phyloP scores from a whole-genome alignment of 2,329 filamentous ascomycete species.

The Scolecobasidium constrictum region DNA sequence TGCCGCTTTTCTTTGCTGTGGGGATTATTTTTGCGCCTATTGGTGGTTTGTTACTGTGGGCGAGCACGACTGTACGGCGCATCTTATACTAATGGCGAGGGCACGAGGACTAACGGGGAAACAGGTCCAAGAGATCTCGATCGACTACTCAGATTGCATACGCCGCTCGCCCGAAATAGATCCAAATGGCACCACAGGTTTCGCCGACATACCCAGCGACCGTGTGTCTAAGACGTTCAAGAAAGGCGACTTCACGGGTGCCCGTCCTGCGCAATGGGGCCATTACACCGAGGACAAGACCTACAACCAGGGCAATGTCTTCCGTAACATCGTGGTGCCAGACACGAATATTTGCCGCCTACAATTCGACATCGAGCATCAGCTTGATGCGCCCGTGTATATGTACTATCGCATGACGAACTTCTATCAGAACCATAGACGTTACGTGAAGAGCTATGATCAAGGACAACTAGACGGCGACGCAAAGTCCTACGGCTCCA shows the following conservation, averaged over 20 bases:
- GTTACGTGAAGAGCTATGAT: conserved; percentile 87
- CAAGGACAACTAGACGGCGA: conserved; percentile 71
- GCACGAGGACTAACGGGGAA: conserved; percentile 1
- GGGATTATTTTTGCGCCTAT: conserved; percentile 91
- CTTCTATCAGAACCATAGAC: conserved; percentile 97
- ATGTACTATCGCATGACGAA: conserved; percentile 95
- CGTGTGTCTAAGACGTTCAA: conserved; percentile 65
- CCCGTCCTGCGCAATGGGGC: conserved; percentile 21
- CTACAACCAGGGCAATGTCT: conserved; percentile 17
- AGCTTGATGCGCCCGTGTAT: conserved; percentile 70
- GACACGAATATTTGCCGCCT: conserved; percentile 54
- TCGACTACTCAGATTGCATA: conserved; percentile 81
- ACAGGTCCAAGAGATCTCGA: conserved; percentile 78
- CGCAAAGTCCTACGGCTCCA: conserved; percentile 46
- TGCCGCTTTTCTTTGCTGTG: conserved; percentile 83
- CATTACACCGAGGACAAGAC: conserved; percentile 12
- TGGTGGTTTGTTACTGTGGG: conserved; percentile 75
- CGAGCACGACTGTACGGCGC: conserved; percentile 57
- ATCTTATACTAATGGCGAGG: neutral
- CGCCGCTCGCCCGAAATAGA: conserved; percentile 39
- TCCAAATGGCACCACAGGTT: conserved; percentile 16
- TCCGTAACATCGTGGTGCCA: conserved; percentile 15
- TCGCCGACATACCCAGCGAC: conserved; percentile 42
- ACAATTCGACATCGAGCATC: conserved; percentile 67
- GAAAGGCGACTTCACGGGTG: conserved; percentile 31